Evolutionary conservation across 495 filamentous ascomycete species (phyloP), one percentile per base, ranked within the genome.

Genomic region (Elasticomyces elasticus): DNA sequence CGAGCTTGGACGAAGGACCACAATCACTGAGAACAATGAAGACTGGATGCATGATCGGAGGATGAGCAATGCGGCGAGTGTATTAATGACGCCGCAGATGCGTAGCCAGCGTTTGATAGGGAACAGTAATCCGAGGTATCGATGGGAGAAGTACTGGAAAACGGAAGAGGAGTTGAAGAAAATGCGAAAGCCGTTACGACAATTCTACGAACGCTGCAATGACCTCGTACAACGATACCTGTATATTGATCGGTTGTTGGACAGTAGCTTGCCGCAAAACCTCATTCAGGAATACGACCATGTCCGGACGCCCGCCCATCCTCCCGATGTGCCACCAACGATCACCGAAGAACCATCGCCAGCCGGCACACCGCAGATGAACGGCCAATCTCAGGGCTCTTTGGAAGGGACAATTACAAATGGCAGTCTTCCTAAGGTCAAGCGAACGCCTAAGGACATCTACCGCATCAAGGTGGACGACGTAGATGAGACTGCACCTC

Each of bases 211-310:
- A 66, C 78, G 84, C 5, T 89, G 78, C 61, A 96, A 96, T 65
- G 76, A 75, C 49, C 69, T 96, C 10, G 79, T 96, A 47, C 84
- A 88, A 52, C 85, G 88, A 60, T 96, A 95, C 65, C 75, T 87
- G 44, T 95, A 91, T 62, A 94, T 95, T 58, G 89, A 96, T 67
- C 78, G 84, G n/a, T 70, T 96, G 19, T 76, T 96, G 30, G 89
- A 94, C 67, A 94, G 87, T 12, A 89, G 88, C 6, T 72, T 94
- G 5, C 88, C 89, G 0, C 87, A 89, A 56, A 80, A 85, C 62
- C 72, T 96, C 15, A 79, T 96, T 47, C 86, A 92, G 61, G 90
- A 94, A 61, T 96, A 96, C 67, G 78, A 79, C 50, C 64, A 79
- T 42, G 41, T 24, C 41, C 20, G 6, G 1, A 9, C 20, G 1